A percentile compares a stretch with the other conserved stretches of the same genome.
These are phyloP conservation scores for Aquanectria penicillioides DNA, from an alignment of 2,329 filamentous ascomycete genomes.

Conservation along the genomic window DNA sequence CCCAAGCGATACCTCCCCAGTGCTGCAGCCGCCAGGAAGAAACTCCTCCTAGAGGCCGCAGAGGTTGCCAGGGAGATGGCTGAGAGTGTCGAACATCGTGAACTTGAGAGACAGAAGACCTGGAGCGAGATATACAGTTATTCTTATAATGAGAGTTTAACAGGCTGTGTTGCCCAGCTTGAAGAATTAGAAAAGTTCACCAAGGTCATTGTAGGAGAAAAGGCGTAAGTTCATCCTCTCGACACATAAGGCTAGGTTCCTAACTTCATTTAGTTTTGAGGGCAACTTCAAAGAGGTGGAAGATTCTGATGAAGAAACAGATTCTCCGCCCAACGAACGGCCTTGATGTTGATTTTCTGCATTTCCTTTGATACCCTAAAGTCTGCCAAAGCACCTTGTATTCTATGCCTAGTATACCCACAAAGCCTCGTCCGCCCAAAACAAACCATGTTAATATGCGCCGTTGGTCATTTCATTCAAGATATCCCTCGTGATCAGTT, in stretches of 20 bases:
- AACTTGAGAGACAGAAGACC: constrained; percentile 51
- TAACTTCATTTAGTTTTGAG: constrained; percentile 46
- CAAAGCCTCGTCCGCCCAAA: constrained; percentile 21
- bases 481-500: constrained; percentile 78
- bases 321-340: constrained; percentile 25
- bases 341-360: constrained; percentile 24
- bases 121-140: constrained; percentile 69
- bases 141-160: constrained; percentile 63
- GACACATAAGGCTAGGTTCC: background rate
- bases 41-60: constrained; percentile 60
- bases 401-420: constrained; percentile 15
- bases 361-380: constrained; percentile 23
- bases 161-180: constrained; percentile 64
- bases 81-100: constrained; percentile 28
- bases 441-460: constrained; percentile 45
- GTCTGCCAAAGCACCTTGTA: constrained; percentile 2
- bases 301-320: constrained; percentile 33
- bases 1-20: constrained; percentile 63
- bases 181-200: constrained; percentile 65
- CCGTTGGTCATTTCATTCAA: constrained; percentile 74
- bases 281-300: constrained; percentile 41
- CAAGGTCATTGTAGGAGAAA: constrained; percentile 67
- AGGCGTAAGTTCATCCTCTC: constrained; percentile 47
- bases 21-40: constrained; percentile 62
- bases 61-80: constrained; percentile 54